Conservation (phyloP, 768 basidiomycete genomes). For the Tylopilus plumbeoviolaceoides region DNA sequence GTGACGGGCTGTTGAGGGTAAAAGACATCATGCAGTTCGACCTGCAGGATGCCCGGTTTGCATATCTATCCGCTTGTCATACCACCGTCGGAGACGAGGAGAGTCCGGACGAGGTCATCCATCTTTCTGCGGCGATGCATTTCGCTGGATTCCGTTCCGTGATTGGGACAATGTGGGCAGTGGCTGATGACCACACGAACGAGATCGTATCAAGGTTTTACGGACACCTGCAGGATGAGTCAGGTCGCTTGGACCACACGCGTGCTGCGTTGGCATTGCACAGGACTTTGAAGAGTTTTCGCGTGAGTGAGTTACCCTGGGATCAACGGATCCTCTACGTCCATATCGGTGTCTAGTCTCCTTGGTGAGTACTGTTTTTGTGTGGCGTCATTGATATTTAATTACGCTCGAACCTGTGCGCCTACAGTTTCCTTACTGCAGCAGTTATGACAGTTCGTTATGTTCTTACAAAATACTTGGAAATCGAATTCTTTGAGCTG, state of each 20-base stretch:
- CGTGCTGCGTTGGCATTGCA: conserved; percentile 3
- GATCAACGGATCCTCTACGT: conserved; percentile 6
- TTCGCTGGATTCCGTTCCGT: conserved; percentile 6
- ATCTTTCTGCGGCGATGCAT: conserved; percentile 1
- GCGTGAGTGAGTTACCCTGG: not conserved
- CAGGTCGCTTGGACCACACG: conserved; percentile 1
- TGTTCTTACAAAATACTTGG: no score
- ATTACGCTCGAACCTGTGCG: no score
- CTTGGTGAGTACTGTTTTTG: not conserved
- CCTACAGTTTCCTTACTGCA: no score
- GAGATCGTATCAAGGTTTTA: conserved; percentile 10
- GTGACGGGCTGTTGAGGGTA: not conserved
- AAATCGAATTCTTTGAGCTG: no score
- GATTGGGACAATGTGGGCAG: conserved; percentile 4
- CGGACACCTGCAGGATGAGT: not conserved
- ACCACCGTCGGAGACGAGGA: not conserved
- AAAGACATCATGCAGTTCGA: not conserved
- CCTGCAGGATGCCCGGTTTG: not conserved
- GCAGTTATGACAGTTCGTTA: no score
- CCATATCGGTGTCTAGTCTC: not conserved
- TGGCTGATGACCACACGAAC: not conserved
- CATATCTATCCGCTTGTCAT: not conserved
- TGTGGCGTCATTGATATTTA: no score
- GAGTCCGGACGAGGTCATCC: conserved; percentile 1
- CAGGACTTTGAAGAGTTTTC: not conserved